Conservation (phyloP, 1,284 basidiomycete genomes). For the Marasmius tenuissimus region DNA sequence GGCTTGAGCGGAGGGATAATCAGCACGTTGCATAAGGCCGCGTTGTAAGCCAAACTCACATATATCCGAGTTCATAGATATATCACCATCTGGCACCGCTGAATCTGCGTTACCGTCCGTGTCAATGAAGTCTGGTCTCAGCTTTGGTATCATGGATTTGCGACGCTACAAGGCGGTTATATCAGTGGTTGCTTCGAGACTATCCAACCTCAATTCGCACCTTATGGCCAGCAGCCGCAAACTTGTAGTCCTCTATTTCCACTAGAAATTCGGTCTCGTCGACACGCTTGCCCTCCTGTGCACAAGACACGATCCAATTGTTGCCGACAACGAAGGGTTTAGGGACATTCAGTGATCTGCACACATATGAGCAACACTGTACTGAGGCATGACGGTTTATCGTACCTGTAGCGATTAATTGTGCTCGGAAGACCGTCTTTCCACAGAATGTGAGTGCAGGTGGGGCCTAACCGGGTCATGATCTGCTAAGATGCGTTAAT, state of each 20-base stretch:
- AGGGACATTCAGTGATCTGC: conserved; percentile 61
- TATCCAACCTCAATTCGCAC: conserved; percentile 33
- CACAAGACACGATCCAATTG: conserved; percentile 89
- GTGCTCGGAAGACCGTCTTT: conserved; percentile 86
- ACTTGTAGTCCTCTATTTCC: conserved; percentile 65
- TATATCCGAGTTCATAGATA: conserved; percentile 43
- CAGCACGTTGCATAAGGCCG: neutral
- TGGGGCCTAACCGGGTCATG: conserved; percentile 64
- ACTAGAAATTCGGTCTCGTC: conserved; percentile 71
- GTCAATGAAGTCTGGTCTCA: conserved; percentile 32
- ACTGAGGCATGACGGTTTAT: conserved; percentile 3
- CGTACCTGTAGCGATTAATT: conserved; percentile 69
- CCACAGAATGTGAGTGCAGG: conserved; percentile 88
- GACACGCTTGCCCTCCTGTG: conserved; percentile 64
- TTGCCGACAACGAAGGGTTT: conserved; percentile 83
- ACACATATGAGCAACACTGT: neutral
- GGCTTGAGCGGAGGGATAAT: conserved; percentile 22
- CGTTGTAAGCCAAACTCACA: conserved; percentile 35
- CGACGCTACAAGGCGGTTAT: conserved; percentile 33
- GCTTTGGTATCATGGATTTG: conserved; percentile 67
- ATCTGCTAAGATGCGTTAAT: conserved; percentile 38
- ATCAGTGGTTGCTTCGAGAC: conserved; percentile 5
- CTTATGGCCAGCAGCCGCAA: conserved; percentile 62
- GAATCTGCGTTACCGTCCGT: conserved; percentile 26
- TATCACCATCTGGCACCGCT: conserved; percentile 32